Conservation (phyloP, 306 rosid species). For the Myrica gale region DNA sequence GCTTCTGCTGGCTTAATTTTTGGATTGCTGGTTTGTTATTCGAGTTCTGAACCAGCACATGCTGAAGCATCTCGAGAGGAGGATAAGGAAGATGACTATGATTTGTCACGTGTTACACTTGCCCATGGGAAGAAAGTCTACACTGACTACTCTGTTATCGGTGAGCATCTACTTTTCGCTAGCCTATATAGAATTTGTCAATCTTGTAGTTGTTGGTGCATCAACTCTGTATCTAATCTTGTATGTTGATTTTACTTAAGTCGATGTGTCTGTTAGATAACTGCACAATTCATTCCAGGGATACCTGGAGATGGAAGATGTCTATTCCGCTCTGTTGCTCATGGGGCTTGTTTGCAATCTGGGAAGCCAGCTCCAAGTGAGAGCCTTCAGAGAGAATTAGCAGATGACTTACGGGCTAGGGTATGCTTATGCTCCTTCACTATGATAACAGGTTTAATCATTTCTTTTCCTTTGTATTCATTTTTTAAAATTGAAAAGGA, state of each 20-base stretch:
- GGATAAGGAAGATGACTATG: slow-evolving; percentile 36
- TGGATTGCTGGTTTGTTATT: slow-evolving; percentile 63
- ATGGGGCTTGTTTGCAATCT: slow-evolving; percentile 72
- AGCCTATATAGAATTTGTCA: not conserved
- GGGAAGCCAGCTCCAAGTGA: slow-evolving; percentile 71
- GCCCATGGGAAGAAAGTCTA: slow-evolving; percentile 75
- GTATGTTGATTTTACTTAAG: not conserved
- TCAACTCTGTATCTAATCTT: not conserved
- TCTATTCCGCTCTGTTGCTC: slow-evolving; percentile 87
- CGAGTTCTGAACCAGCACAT: slow-evolving; percentile 51
- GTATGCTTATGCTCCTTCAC: slow-evolving; percentile 43
- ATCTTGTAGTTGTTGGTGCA: not conserved
- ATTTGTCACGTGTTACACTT: slow-evolving; percentile 39
- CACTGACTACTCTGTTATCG: slow-evolving; percentile 77
- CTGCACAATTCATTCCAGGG: slow-evolving; percentile 48
- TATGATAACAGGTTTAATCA: slow-evolving; percentile 13
- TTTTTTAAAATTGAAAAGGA: not conserved
- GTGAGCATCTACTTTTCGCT: slow-evolving; percentile 46
- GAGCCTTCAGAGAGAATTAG: slow-evolving; percentile 68
- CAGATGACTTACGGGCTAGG: slow-evolving; percentile 67
- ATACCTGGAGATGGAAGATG: slow-evolving; percentile 98
- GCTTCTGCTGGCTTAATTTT: slow-evolving; percentile 66
- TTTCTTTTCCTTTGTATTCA: not conserved
- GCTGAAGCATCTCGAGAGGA: slow-evolving; percentile 51
- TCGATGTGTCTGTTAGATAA: slow-evolving; percentile 22